A percentile compares a stretch with the other conserved stretches of the same genome.
Conservation (phyloP, 2,329 filamentous ascomycete genomes). For the Zelopaecilomyces penicillatus region DNA sequence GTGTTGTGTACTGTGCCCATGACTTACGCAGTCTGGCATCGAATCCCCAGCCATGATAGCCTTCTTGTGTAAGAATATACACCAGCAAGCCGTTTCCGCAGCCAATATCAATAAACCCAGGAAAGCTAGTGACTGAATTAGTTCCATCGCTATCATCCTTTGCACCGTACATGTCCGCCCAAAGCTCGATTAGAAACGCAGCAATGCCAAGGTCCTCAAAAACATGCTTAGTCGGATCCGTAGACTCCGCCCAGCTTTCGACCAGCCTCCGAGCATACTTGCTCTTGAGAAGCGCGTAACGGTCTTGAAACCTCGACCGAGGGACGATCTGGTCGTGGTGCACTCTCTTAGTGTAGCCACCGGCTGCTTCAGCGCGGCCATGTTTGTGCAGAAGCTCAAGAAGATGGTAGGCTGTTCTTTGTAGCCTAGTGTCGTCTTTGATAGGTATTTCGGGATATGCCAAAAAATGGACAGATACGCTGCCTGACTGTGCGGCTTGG, state of each 20-base stretch:
- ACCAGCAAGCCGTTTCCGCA: slow-evolving; percentile 92
- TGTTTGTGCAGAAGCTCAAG: slow-evolving; percentile 65
- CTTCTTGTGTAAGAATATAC: slow-evolving; percentile 70
- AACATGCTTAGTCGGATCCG: slow-evolving; percentile 83
- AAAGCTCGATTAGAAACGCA: slow-evolving; percentile 86
- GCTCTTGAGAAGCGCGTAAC: slow-evolving; percentile 70
- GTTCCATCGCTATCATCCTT: neutral
- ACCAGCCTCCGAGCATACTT: slow-evolving; percentile 67
- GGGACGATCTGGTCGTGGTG: slow-evolving; percentile 76
- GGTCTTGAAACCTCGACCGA: slow-evolving; percentile 70
- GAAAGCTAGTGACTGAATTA: slow-evolving; percentile 41
- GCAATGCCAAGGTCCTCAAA: slow-evolving; percentile 91
- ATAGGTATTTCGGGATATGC: slow-evolving; percentile 33
- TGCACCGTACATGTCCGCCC: slow-evolving; percentile 68
- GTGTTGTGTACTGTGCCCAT: slow-evolving; percentile 61
- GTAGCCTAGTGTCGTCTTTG: slow-evolving; percentile 38
- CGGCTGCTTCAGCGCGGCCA: slow-evolving; percentile 52
- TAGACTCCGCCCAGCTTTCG: slow-evolving; percentile 73
- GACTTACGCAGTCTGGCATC: slow-evolving; percentile 81
- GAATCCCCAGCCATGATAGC: slow-evolving; percentile 81
- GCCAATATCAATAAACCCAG: slow-evolving; percentile 91
- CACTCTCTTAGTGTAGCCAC: slow-evolving; percentile 67
- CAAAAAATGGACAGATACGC: slow-evolving; percentile 52
- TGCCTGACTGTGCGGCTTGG: slow-evolving; percentile 31
- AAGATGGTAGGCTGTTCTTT: slow-evolving; percentile 60